Base-by-base conservation (phyloP, 2,329 filamentous ascomycete genomes). In the Microdochium trichocladiopsis region DNA sequence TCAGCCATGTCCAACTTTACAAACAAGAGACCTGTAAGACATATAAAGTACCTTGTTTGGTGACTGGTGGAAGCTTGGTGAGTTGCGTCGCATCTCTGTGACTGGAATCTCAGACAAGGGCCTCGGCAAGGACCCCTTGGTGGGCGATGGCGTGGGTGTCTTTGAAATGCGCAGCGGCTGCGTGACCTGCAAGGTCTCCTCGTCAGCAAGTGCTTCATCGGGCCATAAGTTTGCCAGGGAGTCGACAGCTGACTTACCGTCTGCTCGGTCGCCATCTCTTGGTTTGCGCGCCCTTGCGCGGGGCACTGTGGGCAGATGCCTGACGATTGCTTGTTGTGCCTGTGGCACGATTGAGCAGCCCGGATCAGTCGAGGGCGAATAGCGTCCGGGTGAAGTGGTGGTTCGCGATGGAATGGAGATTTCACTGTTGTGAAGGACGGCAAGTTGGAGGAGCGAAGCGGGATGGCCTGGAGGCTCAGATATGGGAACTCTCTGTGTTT, bases 81-180 rank as follows among this genome's bases (percentile, higher is more conserved):
- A 96, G 74, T 97, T 97, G 63, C 92, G 82, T 66, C 93, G 83
- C 69, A 84, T 86, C 71, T 92, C 90, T 56, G 88, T 88, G 50
- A 88, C 88, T 61, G 88, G 90, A 65, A 99, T 84, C 74, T 99
- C 94, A 56, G 90, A 88, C 58, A 99, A 80, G 53, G 94, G 88
- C 62, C 88, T 84, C 65, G 86, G 81, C 52, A 79, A 72, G 63
- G 79, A 76, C 66, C 74, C 78, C 69, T 86, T 92, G 63, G 74
- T 70, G 47, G 87, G 82, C 55, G 86, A 84, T 51, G 78, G 68
- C 55, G 69, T 73, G 50, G 79, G 75, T 52, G 75, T 80, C 73
- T 90, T 92, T 71, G 85, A 86, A 63, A 93, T 90, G 72, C 87
- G 86, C 73, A 93, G 73, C 64, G 88, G 88, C 70, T 87, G 84